Base-by-base conservation (phyloP, 2,329 filamentous ascomycete genomes). In the Arthrobotrys conoides region DNA sequence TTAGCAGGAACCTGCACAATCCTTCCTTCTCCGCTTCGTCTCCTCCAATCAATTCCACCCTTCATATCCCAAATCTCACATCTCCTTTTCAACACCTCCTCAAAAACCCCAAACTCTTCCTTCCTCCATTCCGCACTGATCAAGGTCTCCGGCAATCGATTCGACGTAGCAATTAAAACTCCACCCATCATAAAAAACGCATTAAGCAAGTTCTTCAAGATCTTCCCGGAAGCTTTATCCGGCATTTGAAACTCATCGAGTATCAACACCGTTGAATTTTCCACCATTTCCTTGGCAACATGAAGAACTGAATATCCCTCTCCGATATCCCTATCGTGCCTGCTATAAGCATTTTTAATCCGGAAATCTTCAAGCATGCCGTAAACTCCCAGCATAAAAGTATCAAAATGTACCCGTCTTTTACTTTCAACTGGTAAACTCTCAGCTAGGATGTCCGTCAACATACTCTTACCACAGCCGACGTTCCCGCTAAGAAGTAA, bases 41-140 rank as follows among this genome's bases (percentile, higher is more conserved):
- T 53, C 80, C 92, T 86, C 87, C 92, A 95, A 82, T 96, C 93
- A 70, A 86, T 89, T 1, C 88, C 88, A 0, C 92, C 90, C 81
- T 93, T 91, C 88, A 95, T 94, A 83, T 94, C 91, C 91, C 92
- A 94, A 63, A 94, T 90, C 81, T 95, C 92, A 82, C 93, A 95
- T 69, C 92, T 87, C 9, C 91, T 91, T 83, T 91, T 92, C 41
- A 95, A 83, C 0, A 95, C 90, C 51, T 94, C 91, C 9, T 95
- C 85, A 80, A 96, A 95, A 1, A 88, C 87, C 1, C 91, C 89
- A 85, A 94, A 95, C 82, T 95, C 92, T 55, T 88, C 88, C 46
- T 88, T 86, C 0, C 88, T 88, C 81, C 88, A 90, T 48, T 93
- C 92, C 0, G 90, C 89, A 0, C 92, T 92, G 55, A 89, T 91